phyloP scores from a whole-genome alignment of 2,329 filamentous ascomycete genomes.

The Monilinia polystroma region DNA sequence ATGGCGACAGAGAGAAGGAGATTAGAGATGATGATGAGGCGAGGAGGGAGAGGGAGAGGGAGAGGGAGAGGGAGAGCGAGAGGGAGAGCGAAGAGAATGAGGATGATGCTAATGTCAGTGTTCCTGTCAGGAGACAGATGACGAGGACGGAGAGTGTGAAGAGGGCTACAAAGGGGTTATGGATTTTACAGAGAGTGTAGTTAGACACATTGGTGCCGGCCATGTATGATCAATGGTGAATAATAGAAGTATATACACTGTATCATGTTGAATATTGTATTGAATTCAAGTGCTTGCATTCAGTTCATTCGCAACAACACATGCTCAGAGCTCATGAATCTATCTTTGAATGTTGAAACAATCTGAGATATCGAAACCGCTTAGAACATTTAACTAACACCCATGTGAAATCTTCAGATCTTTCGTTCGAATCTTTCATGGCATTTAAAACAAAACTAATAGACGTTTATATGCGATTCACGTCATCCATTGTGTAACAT shows the following conservation, averaged over 20 bases:
- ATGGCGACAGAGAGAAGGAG: conserved; percentile 27
- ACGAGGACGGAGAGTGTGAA: conserved; percentile 22
- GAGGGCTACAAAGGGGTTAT: conserved; percentile 18
- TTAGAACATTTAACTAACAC: no score
- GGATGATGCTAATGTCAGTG: neutral
- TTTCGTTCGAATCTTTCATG: no score
- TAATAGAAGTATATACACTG: no score
- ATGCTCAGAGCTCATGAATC: no score
- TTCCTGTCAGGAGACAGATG: conserved; percentile 10
- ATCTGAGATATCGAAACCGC: no score
- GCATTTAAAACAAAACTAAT: no score
- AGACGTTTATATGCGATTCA: no score
- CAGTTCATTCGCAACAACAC: no score
- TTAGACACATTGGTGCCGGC: neutral
- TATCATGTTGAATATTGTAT: no score
- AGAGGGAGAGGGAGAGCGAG: conserved; percentile 9
- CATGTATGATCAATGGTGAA: neutral
- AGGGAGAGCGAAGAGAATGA: conserved; percentile 1
- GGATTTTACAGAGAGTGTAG: conserved; percentile 21
- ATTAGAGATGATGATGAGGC: conserved; percentile 30
- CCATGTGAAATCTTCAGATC: no score
- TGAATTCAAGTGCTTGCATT: no score
- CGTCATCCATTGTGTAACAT: neutral
- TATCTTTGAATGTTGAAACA: no score
- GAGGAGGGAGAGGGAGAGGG: conserved; percentile 14